Base-by-base conservation (phyloP, 768 basidiomycete genomes). In the Cubamyces lactineus region DNA sequence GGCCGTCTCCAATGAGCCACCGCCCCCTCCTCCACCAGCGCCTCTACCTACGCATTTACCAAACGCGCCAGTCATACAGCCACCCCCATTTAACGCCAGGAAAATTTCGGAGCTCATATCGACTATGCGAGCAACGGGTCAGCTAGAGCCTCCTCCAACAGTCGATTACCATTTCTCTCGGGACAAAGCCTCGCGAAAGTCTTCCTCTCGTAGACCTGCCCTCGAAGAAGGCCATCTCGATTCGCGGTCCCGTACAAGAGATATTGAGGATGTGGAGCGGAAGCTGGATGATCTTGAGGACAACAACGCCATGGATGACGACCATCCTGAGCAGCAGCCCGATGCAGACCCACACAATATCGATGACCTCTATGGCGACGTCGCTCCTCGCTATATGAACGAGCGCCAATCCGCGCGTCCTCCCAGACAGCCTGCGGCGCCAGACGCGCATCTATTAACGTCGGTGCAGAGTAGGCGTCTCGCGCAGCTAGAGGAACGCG, bases 291-390 rank as follows among this genome's bases (percentile, higher is more conserved):
- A 59, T 50, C 19, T 50, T 21, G 47, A 15, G 7, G 41, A 42
- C 24, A 51, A 60, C 24, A 51, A 60, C 24, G 16, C 23, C 3
- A 61, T 55, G 59, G 59, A 49, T 15, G 47, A 55, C 5, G 53
- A 61, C 28, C n/a, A 12, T 48, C 28, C 38, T 34, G 39, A 2
- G 1, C 52, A 19, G 2, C 12, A 42, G 48, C 38, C 40, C 2
- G 19, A 16, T 11, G 17, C 21, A 5, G 62, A 63, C 42, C 56
- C 56, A 2, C 56, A 63, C 51, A 58, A 63, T 24, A 63, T 63
- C 51, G 62, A 63, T 28, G 62, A 63, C 28, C 56, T 63, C 26
- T 63, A 63, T 40, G 62, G 62, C 24, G 57, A 58, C 16, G 23
- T 63, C 39, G 62, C 62, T 6, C 62, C 46, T 5, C 38, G 24